Percentiles rank a stretch among this genome's conserved stretches.
Evolutionary conservation across 1,284 basidiomycete genomes (phyloP).

Genomic region (Pseudozyma sp.): DNA sequence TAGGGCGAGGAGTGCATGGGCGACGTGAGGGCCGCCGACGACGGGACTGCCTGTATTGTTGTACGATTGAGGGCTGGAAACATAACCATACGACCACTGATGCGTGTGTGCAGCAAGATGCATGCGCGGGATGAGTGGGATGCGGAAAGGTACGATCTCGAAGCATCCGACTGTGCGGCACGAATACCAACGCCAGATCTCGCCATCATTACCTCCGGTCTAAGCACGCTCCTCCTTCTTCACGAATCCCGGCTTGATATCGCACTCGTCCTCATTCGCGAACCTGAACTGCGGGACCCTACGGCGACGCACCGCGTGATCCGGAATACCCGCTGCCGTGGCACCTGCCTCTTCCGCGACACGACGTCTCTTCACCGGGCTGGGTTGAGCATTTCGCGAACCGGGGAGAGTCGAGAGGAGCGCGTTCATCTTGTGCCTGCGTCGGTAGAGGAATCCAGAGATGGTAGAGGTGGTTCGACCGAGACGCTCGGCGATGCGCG

Average conservation of each 20-base stretch:
- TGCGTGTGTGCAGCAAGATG: too few species aligned
- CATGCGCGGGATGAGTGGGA: too few species aligned
- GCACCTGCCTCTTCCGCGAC: background rate
- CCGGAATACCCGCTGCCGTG: too few species aligned
- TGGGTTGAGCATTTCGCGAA: background rate
- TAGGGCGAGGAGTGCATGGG: conserved; percentile 35
- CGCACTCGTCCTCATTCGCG: conserved; percentile 2
- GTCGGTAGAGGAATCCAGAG: conserved; percentile 6
- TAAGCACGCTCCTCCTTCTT: conserved; percentile 20
- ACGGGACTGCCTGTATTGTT: too few species aligned
- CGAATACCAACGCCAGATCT: too few species aligned
- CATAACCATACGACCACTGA: too few species aligned
- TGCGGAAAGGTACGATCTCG: too few species aligned
- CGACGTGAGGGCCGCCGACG: conserved; percentile 4
- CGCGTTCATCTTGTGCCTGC: background rate
- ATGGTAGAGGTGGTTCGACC: conserved; percentile 2
- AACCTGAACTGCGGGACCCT: background rate
- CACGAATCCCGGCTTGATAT: conserved; percentile 2
- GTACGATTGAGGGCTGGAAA: too few species aligned
- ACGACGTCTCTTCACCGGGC: background rate
- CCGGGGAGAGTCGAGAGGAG: conserved; percentile 6
- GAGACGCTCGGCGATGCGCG: conserved; percentile 11
- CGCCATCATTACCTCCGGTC: too few species aligned
- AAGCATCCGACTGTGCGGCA: too few species aligned
- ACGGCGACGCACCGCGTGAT: too few species aligned